Conservation (phyloP, 768 basidiomycete genomes). For the Infundibulicybe gibba region DNA sequence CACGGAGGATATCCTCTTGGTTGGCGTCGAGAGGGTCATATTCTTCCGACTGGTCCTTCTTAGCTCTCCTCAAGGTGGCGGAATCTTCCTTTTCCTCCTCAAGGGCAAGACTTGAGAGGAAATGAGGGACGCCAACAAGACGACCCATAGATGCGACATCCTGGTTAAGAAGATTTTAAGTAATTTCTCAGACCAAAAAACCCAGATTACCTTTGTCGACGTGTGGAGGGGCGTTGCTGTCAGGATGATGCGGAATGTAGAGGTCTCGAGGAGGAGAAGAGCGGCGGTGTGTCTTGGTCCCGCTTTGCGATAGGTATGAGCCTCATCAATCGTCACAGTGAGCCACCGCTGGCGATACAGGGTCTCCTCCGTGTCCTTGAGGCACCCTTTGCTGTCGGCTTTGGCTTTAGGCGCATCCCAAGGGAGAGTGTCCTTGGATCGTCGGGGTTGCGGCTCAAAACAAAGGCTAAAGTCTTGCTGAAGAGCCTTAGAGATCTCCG, state of each 20-base stretch:
- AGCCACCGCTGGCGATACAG: too few species aligned
- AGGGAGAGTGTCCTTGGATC: too few species aligned
- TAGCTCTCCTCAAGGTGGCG: conserved; percentile 1
- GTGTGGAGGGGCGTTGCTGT: conserved; percentile 28
- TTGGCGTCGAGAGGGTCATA: conserved; percentile 5
- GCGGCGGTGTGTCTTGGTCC: conserved; percentile 11
- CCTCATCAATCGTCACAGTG: too few species aligned
- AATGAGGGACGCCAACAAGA: conserved; percentile 16
- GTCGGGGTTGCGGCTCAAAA: too few species aligned
- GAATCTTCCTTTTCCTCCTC: conserved; percentile 15
- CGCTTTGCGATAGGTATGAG: too few species aligned
- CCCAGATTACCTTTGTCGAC: conserved; percentile 10
- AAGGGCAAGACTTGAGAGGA: conserved; percentile 11
- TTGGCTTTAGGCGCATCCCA: too few species aligned
- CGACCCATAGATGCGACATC: conserved; percentile 20
- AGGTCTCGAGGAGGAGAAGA: conserved; percentile 6
- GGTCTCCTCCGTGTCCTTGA: too few species aligned
- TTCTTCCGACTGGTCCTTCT: neutral
- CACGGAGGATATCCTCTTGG: neutral
- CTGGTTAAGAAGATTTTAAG: conserved; percentile 7
- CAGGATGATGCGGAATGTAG: conserved; percentile 10
- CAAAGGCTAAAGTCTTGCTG: too few species aligned
- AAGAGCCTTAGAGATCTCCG: too few species aligned
- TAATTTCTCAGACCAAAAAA: neutral
- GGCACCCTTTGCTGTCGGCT: too few species aligned